These are phyloP conservation scores for Suillus subaureus DNA, from an alignment of 768 basidiomycete species.

Conservation along the genomic window DNA sequence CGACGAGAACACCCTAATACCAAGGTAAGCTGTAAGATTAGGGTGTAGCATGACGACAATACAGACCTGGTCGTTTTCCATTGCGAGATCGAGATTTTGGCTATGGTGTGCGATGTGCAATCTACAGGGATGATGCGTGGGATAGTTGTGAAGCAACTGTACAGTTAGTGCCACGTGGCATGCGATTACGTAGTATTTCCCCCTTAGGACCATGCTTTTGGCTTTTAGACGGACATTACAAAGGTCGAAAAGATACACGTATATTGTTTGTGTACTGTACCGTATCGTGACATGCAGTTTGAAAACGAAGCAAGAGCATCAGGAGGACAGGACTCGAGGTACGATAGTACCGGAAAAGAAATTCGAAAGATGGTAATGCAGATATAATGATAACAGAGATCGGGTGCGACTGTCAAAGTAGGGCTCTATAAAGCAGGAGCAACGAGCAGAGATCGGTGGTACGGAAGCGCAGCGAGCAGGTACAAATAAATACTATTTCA, in stretches of 20 bases:
- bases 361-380: constrained; percentile 9
- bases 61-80: constrained; percentile 92
- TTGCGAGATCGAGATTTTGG: constrained; percentile 38
- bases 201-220: neutral
- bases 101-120: constrained; percentile 3
- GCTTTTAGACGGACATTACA: no score
- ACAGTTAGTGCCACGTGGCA: constrained; percentile 21
- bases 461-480: constrained; percentile 1
- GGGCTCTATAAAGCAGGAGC: constrained; percentile 15
- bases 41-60: neutral
- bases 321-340: neutral
- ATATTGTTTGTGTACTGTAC: neutral
- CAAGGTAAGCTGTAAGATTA: neutral
- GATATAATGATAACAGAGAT: constrained; percentile 15
- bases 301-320: constrained; percentile 2
- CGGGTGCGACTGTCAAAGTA: constrained; percentile 19
- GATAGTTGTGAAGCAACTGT: constrained; percentile 32
- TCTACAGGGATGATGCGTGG: constrained; percentile 25
- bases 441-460: constrained; percentile 16
- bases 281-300: neutral
- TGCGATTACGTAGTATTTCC: neutral
- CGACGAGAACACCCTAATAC: constrained; percentile 91
- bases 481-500: constrained; percentile 21
- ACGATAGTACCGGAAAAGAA: neutral
- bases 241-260: neutral